Base-by-base conservation (phyloP, 495 filamentous ascomycete species). In the Podospora sp. region DNA sequence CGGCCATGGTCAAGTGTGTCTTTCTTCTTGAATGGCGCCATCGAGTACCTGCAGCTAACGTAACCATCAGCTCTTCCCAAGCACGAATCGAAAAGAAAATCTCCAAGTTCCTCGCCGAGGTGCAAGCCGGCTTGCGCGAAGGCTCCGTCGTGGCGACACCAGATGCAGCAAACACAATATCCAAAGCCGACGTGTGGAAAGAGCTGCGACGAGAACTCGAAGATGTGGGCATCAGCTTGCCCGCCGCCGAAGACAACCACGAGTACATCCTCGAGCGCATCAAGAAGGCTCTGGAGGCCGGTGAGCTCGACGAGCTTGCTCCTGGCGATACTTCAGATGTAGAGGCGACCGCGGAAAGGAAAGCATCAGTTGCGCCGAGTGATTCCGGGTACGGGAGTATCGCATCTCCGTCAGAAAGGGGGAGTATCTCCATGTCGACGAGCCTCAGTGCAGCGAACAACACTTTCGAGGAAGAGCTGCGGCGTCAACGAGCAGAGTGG, bases 201-300 rank as follows among this genome's bases (percentile, higher is more conserved):
- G 52, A 76, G 21, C 67, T 82, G 20, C 71, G 78, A 25, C 75
- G 75, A 64, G 75, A 77, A 22, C 62, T 82, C 16, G 73, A 78
- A 65, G 73, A 79, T 24, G 66, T 82, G 51, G 75, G 76, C 36
- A 80, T 80, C 22, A 74, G 69, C 24, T 60, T 68, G 40, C 56
- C 69, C 8, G 69, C 73, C 52, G 69, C 78, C 51, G 71, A 79
- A 8, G 75, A 77, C 8, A 71, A 80, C 24, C 69, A 71, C 35
- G 65, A 68, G 0, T 78, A 75, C 52, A 78, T 81, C 33, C 67
- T 72, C 5, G 55, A 58, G 16, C 78, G 73, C 72, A 65, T 79
- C 35, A 67, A 67, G 18, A 63, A 63, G 1, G 69, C 72, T 12
- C 65, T 76, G 16, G 33, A 60, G 22, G 67, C 61, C 22, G 78